Base-by-base conservation (phyloP, 2,329 filamentous ascomycete genomes). In the Fusarium beomiforme region DNA sequence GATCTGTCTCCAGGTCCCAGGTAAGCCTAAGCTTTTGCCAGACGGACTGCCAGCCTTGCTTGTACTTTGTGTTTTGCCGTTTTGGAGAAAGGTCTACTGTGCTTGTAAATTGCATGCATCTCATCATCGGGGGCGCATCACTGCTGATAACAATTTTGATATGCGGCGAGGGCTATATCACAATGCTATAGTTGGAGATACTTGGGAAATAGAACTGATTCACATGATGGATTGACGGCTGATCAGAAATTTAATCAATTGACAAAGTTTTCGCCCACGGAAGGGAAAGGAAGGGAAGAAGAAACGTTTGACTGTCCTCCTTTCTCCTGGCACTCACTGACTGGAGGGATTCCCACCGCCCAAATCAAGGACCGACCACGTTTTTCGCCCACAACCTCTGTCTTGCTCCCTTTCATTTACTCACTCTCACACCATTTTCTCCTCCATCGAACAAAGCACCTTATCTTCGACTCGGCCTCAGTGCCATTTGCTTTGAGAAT, bases 331-430 rank as follows among this genome's bases (percentile, higher is more conserved):
- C 5, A 49, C 29, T 49, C 64, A 46, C 26, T 17, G 46, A 46
- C 58, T 60, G 39, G 37, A 62, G 39, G 33, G 43, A 59, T 53
- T 65, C 59, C 69, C 61, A 72, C 69, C 69, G 61, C 69, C 65
- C 69, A 71, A 59, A 70, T 49, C 57, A 64, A 59, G 67, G 62
- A 70, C 59, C 64, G 67, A 70, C 69, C 69, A 72, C 70, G 65
- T 72, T 72, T 72, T 72, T 67, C 33, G 24, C 66, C 64, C 69
- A 72, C 65, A 65, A 66, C 60, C 55, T 66, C 53, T 69, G 64
- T 69, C 69, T 55, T 68, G 67, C 55, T 69, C 69, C 53, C 67
- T 66, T 71, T 62, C 62, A 63, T 71, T 62, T 58, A 63, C 56
- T 69, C 69, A 58, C 58, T 55, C 69, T 65, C 60, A 60, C 61